Percentiles rank a stretch among this genome's conserved stretches.
phyloP scores from a whole-genome alignment of 2,329 filamentous ascomycete species.

The Aspergillus costaricaensis region DNA sequence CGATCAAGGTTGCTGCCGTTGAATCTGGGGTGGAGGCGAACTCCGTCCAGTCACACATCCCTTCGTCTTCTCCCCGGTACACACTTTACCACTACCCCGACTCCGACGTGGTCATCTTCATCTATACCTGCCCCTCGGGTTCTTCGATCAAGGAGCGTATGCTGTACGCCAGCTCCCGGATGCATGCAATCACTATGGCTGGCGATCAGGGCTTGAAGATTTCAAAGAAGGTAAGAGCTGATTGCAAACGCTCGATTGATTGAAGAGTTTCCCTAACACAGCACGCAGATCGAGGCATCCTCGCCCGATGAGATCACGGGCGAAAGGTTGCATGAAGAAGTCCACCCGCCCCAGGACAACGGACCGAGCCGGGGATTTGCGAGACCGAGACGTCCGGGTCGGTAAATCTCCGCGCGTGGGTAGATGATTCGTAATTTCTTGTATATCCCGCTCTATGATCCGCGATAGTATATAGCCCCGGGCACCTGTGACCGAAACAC shows the following conservation, averaged over 20 bases:
- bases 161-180: slow-evolving; percentile 63
- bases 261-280: slow-evolving; percentile 21
- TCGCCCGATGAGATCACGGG: slow-evolving; percentile 60
- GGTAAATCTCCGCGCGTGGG: slow-evolving; percentile 30
- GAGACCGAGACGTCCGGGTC: slow-evolving; percentile 64
- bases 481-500: neutral
- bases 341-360: slow-evolving; percentile 52
- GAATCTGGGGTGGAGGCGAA: slow-evolving; percentile 46
- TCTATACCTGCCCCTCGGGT: slow-evolving; percentile 63
- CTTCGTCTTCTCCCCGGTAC: slow-evolving; percentile 59
- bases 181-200: slow-evolving; percentile 55
- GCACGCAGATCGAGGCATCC: slow-evolving; percentile 57
- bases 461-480: slow-evolving; percentile 13
- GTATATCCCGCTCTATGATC: slow-evolving; percentile 3
- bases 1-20: slow-evolving; percentile 53
- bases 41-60: slow-evolving; percentile 52
- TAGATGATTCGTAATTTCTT: neutral
- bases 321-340: slow-evolving; percentile 56
- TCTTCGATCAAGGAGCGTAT: slow-evolving; percentile 67
- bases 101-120: slow-evolving; percentile 56
- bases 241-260: slow-evolving; percentile 6
- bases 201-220: slow-evolving; percentile 60
- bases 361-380: slow-evolving; percentile 58
- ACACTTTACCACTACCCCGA: slow-evolving; percentile 60
- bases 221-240: slow-evolving; percentile 53